Percentiles rank a stretch among this genome's conserved stretches.
Evolutionary conservation across 1,139 yeast species (phyloP).

Genomic region (Hanseniaspora uvarum): DNA sequence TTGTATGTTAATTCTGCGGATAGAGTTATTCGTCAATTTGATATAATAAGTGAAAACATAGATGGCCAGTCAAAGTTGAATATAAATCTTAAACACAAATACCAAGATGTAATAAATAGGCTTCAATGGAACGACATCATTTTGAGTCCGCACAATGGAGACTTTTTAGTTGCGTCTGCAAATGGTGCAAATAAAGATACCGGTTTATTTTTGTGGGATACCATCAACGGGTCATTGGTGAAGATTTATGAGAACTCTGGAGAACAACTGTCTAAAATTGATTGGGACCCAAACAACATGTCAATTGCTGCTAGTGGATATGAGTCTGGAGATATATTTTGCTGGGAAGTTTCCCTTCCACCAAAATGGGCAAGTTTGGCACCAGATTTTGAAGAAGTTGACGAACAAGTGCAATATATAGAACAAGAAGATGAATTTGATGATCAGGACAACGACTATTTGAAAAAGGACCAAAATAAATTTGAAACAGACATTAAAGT

Average conservation of each 20-base stretch:
- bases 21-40: slow-evolving; percentile 64
- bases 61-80: slow-evolving; percentile 32
- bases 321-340: slow-evolving; percentile 71
- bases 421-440: slow-evolving; percentile 93
- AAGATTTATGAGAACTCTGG: slow-evolving; percentile 89
- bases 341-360: slow-evolving; percentile 76
- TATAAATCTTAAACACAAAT: slow-evolving; percentile 65
- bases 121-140: slow-evolving; percentile 81
- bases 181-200: slow-evolving; percentile 69
- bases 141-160: slow-evolving; percentile 67
- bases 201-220: slow-evolving; percentile 89
- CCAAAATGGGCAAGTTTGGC: slow-evolving; percentile 97
- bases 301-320: slow-evolving; percentile 78
- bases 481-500: slow-evolving; percentile 48
- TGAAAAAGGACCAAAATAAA: slow-evolving; percentile 49
- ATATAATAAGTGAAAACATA: slow-evolving; percentile 32
- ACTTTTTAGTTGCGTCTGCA: slow-evolving; percentile 78
- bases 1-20: slow-evolving; percentile 75
- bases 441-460: slow-evolving; percentile 46
- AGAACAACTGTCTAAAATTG: slow-evolving; percentile 66
- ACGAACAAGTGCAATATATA: slow-evolving; percentile 78
- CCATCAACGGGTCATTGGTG: slow-evolving; percentile 73
- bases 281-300: slow-evolving; percentile 73
- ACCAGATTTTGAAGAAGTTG: slow-evolving; percentile 91
- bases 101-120: slow-evolving; percentile 82